Percentiles rank a stretch among this genome's conserved stretches.
These are phyloP conservation scores for Lactifluus pinguis DNA, from an alignment of 768 basidiomycete species.

Conservation along the genomic window DNA sequence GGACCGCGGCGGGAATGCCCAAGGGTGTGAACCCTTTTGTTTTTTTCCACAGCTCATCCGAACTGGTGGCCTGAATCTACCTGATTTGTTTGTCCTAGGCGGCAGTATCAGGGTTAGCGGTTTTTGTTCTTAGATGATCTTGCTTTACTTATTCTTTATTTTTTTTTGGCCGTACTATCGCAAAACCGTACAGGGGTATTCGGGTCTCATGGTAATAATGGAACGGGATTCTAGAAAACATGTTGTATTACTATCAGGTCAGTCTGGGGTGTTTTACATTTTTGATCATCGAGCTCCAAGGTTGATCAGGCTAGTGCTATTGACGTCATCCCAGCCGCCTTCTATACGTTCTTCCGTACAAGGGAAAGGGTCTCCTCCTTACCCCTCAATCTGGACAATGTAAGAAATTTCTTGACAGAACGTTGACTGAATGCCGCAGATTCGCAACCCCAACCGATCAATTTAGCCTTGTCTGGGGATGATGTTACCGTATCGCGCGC, in stretches of 20 bases:
- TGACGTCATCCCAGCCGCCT: constrained; percentile 63
- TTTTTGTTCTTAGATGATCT: constrained; percentile 37
- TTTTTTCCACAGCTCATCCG: neutral
- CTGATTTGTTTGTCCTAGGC: constrained; percentile 27
- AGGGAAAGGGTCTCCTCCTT: constrained; percentile 43
- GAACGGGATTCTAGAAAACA: constrained; percentile 48
- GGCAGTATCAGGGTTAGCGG: neutral
- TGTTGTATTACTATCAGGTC: constrained; percentile 45
- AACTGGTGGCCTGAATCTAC: constrained; percentile 39
- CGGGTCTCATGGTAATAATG: constrained; percentile 43
- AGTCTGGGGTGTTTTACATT: constrained; percentile 11
- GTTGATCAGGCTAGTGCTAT: constrained; percentile 48
- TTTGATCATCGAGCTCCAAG: constrained; percentile 9
- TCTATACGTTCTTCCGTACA: constrained; percentile 57
- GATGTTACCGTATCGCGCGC: constrained; percentile 31
- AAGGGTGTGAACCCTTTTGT: neutral
- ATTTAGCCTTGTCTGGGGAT: constrained; percentile 35
- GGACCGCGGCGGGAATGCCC: neutral
- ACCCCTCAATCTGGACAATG: constrained; percentile 61
- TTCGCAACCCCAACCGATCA: constrained; percentile 31
- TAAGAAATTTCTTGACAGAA: constrained; percentile 24
- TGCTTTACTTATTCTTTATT: constrained; percentile 31
- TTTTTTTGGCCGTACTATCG: neutral
- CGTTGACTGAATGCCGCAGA: constrained; percentile 24
- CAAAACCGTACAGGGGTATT: constrained; percentile 39